These are phyloP conservation scores for Xylaria venustula DNA, from an alignment of 495 filamentous ascomycete genomes.

Conservation along the genomic window DNA sequence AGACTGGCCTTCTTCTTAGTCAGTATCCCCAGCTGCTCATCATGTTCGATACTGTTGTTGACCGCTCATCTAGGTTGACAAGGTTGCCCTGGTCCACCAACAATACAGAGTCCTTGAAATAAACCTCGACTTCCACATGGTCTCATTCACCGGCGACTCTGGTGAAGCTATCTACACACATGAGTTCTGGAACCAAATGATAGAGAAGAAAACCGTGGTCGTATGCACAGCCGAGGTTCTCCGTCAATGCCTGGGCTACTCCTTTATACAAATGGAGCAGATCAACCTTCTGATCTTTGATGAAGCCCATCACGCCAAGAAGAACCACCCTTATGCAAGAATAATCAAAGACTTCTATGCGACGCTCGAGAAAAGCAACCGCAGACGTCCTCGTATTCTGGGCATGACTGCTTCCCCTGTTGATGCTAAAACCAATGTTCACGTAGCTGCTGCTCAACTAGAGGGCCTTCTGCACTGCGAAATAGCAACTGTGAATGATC, in stretches of 20 bases:
- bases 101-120: constrained; percentile 79
- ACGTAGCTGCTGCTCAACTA: constrained; percentile 70
- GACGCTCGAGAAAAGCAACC: constrained; percentile 28
- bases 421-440: constrained; percentile 73
- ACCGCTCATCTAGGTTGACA: constrained; percentile 62
- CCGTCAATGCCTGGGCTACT: constrained; percentile 71
- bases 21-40: constrained; percentile 12
- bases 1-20: constrained; percentile 85
- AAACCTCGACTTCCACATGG: constrained; percentile 80
- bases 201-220: constrained; percentile 76
- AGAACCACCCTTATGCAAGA: constrained; percentile 86
- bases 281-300: constrained; percentile 95
- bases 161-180: constrained; percentile 54
- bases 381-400: constrained; percentile 73
- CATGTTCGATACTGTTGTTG: neutral
- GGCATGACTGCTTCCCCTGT: constrained; percentile 98
- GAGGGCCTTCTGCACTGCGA: constrained; percentile 75
- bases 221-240: constrained; percentile 93
- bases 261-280: constrained; percentile 75
- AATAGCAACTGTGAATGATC: constrained; percentile 78
- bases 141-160: constrained; percentile 72
- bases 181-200: constrained; percentile 66
- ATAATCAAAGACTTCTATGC: constrained; percentile 88
- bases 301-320: constrained; percentile 96
- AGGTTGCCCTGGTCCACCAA: constrained; percentile 87